Percentiles rank a stretch among this genome's conserved stretches.
Conservation (phyloP, 2,329 filamentous ascomycete genomes). For the Sordariomycetes sp. region DNA sequence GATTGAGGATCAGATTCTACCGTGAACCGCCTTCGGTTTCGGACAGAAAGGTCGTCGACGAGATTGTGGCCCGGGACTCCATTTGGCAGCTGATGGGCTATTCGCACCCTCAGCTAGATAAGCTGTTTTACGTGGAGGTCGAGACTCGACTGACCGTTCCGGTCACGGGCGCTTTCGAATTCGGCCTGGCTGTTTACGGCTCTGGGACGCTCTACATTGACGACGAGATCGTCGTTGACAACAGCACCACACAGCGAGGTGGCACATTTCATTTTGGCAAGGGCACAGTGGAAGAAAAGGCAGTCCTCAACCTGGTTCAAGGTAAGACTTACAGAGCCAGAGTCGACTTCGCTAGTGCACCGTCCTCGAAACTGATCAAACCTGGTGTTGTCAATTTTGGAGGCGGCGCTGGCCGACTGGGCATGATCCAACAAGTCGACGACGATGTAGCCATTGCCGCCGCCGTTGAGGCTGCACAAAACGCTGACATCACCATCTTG, state of each 20-base stretch:
- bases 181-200: slow-evolving; percentile 21
- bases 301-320: slow-evolving; percentile 3
- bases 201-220: slow-evolving; percentile 21
- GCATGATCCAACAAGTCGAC: slow-evolving; percentile 6
- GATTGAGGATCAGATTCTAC: no score
- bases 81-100: slow-evolving; percentile 17
- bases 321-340: slow-evolving; percentile 5
- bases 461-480: slow-evolving; percentile 29
- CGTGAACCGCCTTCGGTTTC: no score
- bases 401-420: slow-evolving; percentile 9
- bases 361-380: slow-evolving; percentile 7
- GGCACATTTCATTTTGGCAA: slow-evolving; percentile 25
- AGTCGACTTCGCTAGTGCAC: slow-evolving; percentile 7
- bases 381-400: slow-evolving; percentile 3
- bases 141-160: neutral
- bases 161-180: slow-evolving; percentile 15
- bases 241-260: slow-evolving; percentile 15
- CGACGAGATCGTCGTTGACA: slow-evolving; percentile 19
- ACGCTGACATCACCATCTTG: slow-evolving; percentile 46
- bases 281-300: slow-evolving; percentile 20
- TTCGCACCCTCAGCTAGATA: slow-evolving; percentile 9
- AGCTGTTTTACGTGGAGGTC: neutral
- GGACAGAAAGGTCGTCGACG: no score
- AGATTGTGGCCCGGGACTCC: no score
- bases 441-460: slow-evolving; percentile 5